phyloP scores from a whole-genome alignment of 106 monocot species.

The Dioscorea dumetorum region DNA sequence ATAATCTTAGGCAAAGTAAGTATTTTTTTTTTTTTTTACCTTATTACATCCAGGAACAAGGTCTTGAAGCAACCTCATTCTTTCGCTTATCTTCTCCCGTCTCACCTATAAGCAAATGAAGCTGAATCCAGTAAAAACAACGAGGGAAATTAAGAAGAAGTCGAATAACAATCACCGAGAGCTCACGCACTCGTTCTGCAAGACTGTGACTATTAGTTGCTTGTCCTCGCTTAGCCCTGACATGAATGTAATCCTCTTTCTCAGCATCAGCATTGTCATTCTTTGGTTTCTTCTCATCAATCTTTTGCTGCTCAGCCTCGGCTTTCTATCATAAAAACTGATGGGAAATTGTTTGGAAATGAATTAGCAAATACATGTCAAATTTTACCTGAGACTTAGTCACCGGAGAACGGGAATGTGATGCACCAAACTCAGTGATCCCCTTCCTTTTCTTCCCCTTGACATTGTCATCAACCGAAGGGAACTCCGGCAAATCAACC shows the following conservation, averaged over 20 bases:
- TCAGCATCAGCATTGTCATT: conserved; percentile 15
- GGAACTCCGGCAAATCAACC: conserved; percentile 7
- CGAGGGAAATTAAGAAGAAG: not conserved
- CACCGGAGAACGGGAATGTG: conserved; percentile 17
- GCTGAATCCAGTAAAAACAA: not conserved
- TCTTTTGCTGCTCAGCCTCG: conserved; percentile 25
- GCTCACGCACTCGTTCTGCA: conserved; percentile 66
- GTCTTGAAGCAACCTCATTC: conserved; percentile 88
- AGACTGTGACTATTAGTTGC: conserved; percentile 93
- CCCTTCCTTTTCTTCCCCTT: conserved; percentile 52
- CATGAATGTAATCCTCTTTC: conserved; percentile 60
- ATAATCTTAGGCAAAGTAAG: too few relatives aligned
- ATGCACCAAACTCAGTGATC: conserved; percentile 5
- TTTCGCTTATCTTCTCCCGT: conserved; percentile 89
- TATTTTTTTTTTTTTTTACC: too few relatives aligned
- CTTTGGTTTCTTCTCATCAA: conserved; percentile 30
- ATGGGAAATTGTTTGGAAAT: not conserved
- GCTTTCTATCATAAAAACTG: conserved; percentile 3
- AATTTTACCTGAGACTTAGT: conserved; percentile 12
- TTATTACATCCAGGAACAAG: conserved; percentile 93
- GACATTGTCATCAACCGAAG: conserved; percentile 13
- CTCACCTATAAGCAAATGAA: conserved; percentile 41
- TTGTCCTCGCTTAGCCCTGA: conserved; percentile 80
- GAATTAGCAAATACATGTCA: not conserved
- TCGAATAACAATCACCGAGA: too few relatives aligned